phyloP scores from a whole-genome alignment of 1,139 yeast genomes.

The Yamadazyma pseudoaaseri region DNA sequence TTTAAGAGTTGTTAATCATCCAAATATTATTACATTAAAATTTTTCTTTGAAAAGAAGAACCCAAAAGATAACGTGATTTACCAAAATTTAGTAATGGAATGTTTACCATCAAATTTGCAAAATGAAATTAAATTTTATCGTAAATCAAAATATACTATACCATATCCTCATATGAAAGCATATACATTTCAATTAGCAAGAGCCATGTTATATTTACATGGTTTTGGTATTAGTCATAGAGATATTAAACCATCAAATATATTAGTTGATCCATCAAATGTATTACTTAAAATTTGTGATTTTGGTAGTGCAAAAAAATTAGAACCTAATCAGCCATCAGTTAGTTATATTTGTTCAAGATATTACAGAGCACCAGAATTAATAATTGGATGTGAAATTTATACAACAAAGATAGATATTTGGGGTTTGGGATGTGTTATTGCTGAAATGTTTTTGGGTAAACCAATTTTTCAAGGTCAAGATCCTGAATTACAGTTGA shows the following conservation, averaged over 20 bases:
- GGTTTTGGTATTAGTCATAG: conserved; percentile 79
- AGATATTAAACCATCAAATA: conserved; percentile 92
- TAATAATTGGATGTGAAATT: conserved; percentile 72
- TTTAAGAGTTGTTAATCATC: conserved; percentile 71
- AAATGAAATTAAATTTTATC: conserved; percentile 67
- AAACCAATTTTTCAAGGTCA: conserved; percentile 82
- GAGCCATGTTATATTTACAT: conserved; percentile 80
- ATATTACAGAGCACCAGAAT: conserved; percentile 92
- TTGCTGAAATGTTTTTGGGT: conserved; percentile 81
- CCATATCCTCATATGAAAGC: conserved; percentile 76
- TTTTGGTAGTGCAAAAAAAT: conserved; percentile 96
- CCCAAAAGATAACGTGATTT: conserved; percentile 58
- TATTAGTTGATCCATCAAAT: conserved; percentile 79
- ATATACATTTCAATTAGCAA: conserved; percentile 75
- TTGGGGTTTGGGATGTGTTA: conserved; percentile 85
- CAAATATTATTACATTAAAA: conserved; percentile 68
- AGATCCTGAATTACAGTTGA: conserved; percentile 68
- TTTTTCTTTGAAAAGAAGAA: conserved; percentile 66
- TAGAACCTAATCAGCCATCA: conserved; percentile 88
- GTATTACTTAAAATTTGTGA: conserved; percentile 91
- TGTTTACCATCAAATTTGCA: conserved; percentile 80
- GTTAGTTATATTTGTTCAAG: conserved; percentile 96
- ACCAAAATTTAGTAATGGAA: conserved; percentile 83
- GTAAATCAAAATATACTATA: conserved; percentile 58
- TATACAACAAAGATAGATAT: conserved; percentile 79